Base-by-base conservation (phyloP, 306 rosid genomes). In the Ormosia emarginata region DNA sequence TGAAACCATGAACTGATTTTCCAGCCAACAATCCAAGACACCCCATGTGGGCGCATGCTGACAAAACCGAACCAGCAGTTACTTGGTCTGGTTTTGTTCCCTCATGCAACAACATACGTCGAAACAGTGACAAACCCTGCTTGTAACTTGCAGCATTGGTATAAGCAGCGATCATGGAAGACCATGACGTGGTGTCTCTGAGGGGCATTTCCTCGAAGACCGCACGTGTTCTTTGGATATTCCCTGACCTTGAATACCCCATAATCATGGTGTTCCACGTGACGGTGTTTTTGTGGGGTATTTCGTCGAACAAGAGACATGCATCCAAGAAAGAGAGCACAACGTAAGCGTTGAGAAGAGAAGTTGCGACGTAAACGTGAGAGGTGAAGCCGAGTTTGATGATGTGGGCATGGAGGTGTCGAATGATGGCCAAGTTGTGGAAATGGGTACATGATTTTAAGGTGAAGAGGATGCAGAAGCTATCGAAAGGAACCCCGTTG, bases 261-360 rank as follows among this genome's bases (percentile, higher is more conserved):
- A 77, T 6, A 57, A 90, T 79, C 95, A 93, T 91, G 0, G 91
- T 86, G 61, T 91, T 91, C 94, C 92, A 91, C 2, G 91, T 78
- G 69, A 91, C 89, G 0, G 75, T 71, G 44, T 78, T 87, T 81
- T 14, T 87, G 1, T 77, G 81, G 1, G 94, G 92, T 83, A 91
- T 90, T 91, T 90, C 90, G 7, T 91, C 92, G 69, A 93, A 89
- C 90, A 93, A 5, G 8, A 7, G 3, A 32, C 90, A 17, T 1
- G 94, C 97, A 66, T 84, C 78, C 3, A 11, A 7, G 9, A 87
- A 66, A 36, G 90, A 91, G 15, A 34, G 52, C 0, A 47, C 5
- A 12, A 67, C 79, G 5, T 90, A 91, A 0, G 85, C 83, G 1
- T 77, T 17, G 0, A 90, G 79, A 2, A 93, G 90, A 15, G 89